Percentiles rank a stretch among this genome's conserved stretches.
phyloP scores from a whole-genome alignment of 768 basidiomycete species.

The Boletellus emodensis region DNA sequence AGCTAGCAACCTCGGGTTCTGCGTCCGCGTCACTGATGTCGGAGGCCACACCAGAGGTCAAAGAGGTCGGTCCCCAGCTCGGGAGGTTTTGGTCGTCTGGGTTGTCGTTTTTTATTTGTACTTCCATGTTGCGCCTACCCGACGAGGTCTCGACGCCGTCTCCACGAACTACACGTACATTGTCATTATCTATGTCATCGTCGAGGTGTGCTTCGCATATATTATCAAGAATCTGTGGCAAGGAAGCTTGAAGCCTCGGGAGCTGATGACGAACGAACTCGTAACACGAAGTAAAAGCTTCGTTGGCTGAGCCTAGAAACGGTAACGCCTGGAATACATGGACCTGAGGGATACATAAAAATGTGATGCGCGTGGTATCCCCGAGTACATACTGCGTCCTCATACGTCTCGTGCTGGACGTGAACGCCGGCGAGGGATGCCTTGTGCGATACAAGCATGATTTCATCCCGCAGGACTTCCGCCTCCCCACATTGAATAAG shows the following conservation, averaged over 20 bases:
- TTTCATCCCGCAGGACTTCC: conserved; percentile 93
- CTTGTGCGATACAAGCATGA: conserved; percentile 88
- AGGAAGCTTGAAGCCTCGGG: conserved; percentile 48
- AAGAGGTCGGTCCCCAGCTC: conserved; percentile 45
- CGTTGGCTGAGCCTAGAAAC: conserved; percentile 62
- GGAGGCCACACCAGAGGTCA: conserved; percentile 1
- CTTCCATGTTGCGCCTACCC: conserved; percentile 39
- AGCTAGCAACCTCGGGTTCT: conserved; percentile 3
- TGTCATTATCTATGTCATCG: conserved; percentile 65
- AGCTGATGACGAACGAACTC: conserved; percentile 62
- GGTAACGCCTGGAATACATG: conserved; percentile 92
- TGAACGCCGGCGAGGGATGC: conserved; percentile 82
- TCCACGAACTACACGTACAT: conserved; percentile 64
- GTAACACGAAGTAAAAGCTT: conserved; percentile 66
- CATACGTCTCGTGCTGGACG: conserved; percentile 83
- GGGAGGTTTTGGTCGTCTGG: conserved; percentile 39
- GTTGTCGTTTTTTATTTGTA: conserved; percentile 28
- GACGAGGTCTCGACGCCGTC: conserved; percentile 59
- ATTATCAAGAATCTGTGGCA: conserved; percentile 49
- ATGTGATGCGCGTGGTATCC: not conserved
- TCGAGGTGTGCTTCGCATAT: conserved; percentile 59
- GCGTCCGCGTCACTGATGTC: conserved; percentile 1
- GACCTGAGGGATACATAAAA: conserved; percentile 42
- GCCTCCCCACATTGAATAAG: conserved; percentile 91
- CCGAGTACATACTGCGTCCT: conserved; percentile 70